Percentiles rank a stretch among this genome's conserved stretches.
Evolutionary conservation across 1,139 yeast species (phyloP).

Genomic region (Kluyveromyces sp.): DNA sequence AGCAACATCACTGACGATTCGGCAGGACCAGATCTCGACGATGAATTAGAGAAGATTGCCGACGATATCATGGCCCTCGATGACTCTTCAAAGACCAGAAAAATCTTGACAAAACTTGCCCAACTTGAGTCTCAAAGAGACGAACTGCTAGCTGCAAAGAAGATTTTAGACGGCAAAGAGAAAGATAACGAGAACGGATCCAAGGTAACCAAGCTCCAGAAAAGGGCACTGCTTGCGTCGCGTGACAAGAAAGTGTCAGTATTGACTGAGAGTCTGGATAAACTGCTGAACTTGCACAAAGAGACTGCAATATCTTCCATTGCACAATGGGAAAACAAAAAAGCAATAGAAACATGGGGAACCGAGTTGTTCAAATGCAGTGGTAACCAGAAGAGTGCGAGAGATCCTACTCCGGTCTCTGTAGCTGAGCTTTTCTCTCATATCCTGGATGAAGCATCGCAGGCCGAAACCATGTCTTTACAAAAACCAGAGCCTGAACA

Average conservation of each 20-base stretch:
- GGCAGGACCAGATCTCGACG: conserved; percentile 23
- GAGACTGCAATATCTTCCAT: conserved; percentile 1
- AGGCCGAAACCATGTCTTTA: background rate
- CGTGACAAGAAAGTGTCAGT: conserved; percentile 2
- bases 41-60: conserved; percentile 29
- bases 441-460: conserved; percentile 1
- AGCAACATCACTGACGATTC: conserved; percentile 15
- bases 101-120: conserved; percentile 18
- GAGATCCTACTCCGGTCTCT: background rate
- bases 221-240: conserved; percentile 2
- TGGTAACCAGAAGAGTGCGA: conserved; percentile 1
- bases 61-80: conserved; percentile 31
- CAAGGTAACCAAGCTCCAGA: conserved; percentile 5
- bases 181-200: background rate
- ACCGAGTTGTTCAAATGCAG: conserved; percentile 2
- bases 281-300: conserved; percentile 3
- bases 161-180: conserved; percentile 11
- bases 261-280: conserved; percentile 1
- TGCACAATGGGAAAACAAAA: background rate
- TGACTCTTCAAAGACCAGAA: conserved; percentile 28
- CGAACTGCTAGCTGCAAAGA: conserved; percentile 17
- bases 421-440: conserved; percentile 1
- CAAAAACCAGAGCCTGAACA: background rate
- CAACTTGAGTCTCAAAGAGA: conserved; percentile 27
- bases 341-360: background rate